A percentile compares a stretch with the other conserved stretches of the same genome.
These are phyloP conservation scores for Pilasporangium apinafurcum DNA, from an alignment of 352 stramenopile genomes.

Conservation along the genomic window DNA sequence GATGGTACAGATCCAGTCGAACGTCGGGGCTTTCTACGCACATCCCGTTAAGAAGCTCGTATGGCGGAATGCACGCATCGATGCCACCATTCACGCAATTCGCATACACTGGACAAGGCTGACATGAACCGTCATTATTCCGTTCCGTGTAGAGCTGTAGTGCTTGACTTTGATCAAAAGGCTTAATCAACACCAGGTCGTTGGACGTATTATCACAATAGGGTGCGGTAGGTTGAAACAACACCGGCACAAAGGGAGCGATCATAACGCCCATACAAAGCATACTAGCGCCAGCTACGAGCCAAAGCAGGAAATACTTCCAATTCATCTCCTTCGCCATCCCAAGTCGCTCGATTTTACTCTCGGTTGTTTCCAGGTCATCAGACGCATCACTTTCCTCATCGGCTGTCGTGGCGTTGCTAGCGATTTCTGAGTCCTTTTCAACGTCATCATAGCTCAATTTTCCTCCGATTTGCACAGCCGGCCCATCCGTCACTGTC, in stretches of 20 bases:
- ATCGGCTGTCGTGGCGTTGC: background rate
- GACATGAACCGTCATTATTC: constrained; percentile 22
- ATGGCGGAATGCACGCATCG: constrained; percentile 35
- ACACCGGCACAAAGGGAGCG: constrained; percentile 23
- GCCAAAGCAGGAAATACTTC: constrained; percentile 25
- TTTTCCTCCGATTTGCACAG: background rate
- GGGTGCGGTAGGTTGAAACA: constrained; percentile 25
- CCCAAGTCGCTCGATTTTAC: constrained; percentile 19
- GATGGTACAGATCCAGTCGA: constrained; percentile 29
- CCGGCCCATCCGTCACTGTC: background rate
- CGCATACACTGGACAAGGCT: constrained; percentile 52
- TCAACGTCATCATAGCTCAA: background rate
- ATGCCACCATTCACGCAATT: constrained; percentile 46
- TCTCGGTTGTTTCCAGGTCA: constrained; percentile 16
- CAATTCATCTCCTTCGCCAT: constrained; percentile 33
- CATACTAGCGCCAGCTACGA: constrained; percentile 19
- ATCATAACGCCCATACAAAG: constrained; percentile 36
- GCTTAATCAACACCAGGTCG: constrained; percentile 9
- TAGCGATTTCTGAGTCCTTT: no score
- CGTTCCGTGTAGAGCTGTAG: constrained; percentile 49
- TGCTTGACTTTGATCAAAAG: constrained; percentile 35
- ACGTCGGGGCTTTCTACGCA: constrained; percentile 55
- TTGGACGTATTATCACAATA: constrained; percentile 51
- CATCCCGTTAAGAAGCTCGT: constrained; percentile 34
- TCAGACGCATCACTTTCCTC: constrained; percentile 5